Conservation (phyloP, 352 stramenopile species). For the Pythium rhizo-oryzae region DNA sequence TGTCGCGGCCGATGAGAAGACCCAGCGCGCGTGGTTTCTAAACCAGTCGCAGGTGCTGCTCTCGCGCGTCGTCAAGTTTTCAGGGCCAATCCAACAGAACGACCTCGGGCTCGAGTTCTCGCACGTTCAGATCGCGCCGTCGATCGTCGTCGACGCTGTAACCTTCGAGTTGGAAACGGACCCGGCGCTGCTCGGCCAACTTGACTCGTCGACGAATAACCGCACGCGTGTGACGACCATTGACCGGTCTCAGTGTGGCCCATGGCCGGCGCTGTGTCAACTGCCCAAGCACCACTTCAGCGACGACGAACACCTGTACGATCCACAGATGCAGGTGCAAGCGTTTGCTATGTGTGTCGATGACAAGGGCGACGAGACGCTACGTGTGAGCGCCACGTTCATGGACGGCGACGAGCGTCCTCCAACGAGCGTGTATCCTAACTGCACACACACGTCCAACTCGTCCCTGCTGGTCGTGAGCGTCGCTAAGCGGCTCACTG, state of each 20-base stretch:
- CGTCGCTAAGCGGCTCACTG: slow-evolving; percentile 16
- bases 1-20: neutral
- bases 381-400: neutral
- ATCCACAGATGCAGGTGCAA: slow-evolving; percentile 2
- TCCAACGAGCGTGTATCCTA: neutral
- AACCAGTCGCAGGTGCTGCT: neutral
- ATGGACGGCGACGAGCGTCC: neutral
- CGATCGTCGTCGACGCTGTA: slow-evolving; percentile 14
- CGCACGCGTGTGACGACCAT: neutral
- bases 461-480: slow-evolving; percentile 16
- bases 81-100: neutral
- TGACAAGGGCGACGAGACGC: neutral
- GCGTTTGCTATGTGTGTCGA: slow-evolving; percentile 11
- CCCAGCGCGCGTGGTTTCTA: neutral
- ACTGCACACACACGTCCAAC: neutral
- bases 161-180: slow-evolving; percentile 17
- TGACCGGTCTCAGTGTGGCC: neutral
- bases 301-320: neutral
- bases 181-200: neutral
- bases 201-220: neutral
- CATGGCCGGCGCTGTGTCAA: slow-evolving; percentile 14
- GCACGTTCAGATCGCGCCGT: neutral
- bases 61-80: neutral
- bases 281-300: neutral
- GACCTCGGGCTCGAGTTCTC: slow-evolving; percentile 10